These are phyloP conservation scores for Malus hybrid DNA, from an alignment of 331 rosid genomes.

Conservation along the genomic window DNA sequence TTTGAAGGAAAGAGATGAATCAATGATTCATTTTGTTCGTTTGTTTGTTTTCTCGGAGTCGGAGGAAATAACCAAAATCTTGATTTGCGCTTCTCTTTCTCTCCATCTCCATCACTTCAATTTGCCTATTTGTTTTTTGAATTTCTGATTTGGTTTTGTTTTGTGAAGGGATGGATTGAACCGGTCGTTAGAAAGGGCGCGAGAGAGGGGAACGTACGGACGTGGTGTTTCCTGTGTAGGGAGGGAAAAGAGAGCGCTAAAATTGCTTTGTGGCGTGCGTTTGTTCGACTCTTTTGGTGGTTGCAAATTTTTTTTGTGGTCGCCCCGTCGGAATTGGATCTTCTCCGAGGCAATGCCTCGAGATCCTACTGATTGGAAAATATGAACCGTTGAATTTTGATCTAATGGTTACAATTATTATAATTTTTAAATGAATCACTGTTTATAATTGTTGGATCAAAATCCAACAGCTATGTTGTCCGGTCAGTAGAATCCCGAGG, in stretches of 20 bases:
- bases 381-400: too few relatives aligned
- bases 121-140: neutral
- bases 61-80: neutral
- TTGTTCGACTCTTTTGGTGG: neutral
- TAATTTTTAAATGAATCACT: too few relatives aligned
- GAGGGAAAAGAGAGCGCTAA: neutral
- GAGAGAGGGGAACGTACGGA: slow-evolving; percentile 1
- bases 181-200: slow-evolving; percentile 21
- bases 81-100: neutral
- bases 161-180: slow-evolving; percentile 22
- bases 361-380: too few relatives aligned
- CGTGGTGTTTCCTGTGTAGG: neutral
- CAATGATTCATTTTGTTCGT: neutral
- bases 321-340: neutral
- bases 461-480: too few relatives aligned
- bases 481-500: too few relatives aligned
- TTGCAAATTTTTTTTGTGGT: neutral
- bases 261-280: neutral
- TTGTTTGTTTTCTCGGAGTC: neutral
- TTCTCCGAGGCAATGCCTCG: too few relatives aligned
- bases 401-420: too few relatives aligned
- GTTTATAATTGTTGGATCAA: too few relatives aligned
- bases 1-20: slow-evolving; percentile 5
- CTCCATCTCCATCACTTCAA: neutral
- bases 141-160: neutral